Percentiles rank a stretch among this genome's conserved stretches.
Evolutionary conservation across 805 yeast species (phyloP).

Genomic region (Teunomyces cretensis): DNA sequence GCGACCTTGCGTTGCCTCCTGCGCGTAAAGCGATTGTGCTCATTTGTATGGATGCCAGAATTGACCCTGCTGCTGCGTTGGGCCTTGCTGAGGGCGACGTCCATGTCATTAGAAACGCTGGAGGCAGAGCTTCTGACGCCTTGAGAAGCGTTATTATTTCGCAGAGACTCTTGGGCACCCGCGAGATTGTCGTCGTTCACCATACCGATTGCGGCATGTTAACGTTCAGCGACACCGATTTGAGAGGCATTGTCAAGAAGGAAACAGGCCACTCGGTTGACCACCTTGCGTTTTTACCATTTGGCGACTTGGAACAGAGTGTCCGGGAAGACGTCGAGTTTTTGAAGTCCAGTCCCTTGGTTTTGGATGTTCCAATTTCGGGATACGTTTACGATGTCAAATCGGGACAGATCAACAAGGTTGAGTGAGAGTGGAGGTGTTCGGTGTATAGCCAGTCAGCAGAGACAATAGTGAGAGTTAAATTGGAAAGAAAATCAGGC

Average conservation of each 20-base stretch:
- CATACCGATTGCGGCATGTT: slow-evolving; percentile 48
- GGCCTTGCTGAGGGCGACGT: slow-evolving; percentile 43
- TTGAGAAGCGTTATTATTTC: slow-evolving; percentile 39
- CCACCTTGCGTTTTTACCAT: slow-evolving; percentile 34
- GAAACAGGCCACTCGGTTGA: slow-evolving; percentile 32
- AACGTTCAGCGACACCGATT: slow-evolving; percentile 32
- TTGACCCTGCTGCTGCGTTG: slow-evolving; percentile 36
- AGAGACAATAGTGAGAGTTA: background rate
- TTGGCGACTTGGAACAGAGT: slow-evolving; percentile 32
- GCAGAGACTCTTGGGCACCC: slow-evolving; percentile 39
- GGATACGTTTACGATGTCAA: slow-evolving; percentile 42
- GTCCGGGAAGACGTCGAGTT: slow-evolving; percentile 36
- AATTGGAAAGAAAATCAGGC: background rate
- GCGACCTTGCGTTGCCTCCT: slow-evolving; percentile 39
- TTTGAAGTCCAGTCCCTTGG: slow-evolving; percentile 27
- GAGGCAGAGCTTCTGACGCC: slow-evolving; percentile 43
- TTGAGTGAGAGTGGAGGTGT: slow-evolving; percentile 5
- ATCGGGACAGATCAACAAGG: slow-evolving; percentile 31
- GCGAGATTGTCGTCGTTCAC: slow-evolving; percentile 39
- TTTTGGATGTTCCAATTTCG: slow-evolving; percentile 35
- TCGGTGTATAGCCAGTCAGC: background rate
- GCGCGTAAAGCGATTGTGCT: slow-evolving; percentile 33
- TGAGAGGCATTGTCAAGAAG: slow-evolving; percentile 25
- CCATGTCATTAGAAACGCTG: slow-evolving; percentile 45
- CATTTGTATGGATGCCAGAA: slow-evolving; percentile 43